Percentiles rank a stretch among this genome's conserved stretches.
Conservation (phyloP, 2,329 filamentous ascomycete genomes). For the Colletotrichum endophyticum region DNA sequence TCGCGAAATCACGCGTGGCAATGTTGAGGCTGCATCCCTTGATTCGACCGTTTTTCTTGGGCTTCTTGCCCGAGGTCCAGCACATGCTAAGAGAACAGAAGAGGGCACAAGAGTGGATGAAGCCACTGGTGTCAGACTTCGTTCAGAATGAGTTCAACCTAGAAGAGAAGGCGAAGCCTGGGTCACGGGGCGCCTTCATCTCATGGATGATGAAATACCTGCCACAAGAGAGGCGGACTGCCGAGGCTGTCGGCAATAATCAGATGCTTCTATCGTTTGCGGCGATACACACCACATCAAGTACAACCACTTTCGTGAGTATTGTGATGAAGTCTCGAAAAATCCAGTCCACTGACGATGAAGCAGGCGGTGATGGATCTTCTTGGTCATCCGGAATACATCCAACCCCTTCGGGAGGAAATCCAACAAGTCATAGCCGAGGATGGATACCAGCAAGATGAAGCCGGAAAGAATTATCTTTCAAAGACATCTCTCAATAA, state of each 20-base stretch:
- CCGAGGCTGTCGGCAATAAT: neutral
- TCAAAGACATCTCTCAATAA: slow-evolving; percentile 39
- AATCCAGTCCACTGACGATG: neutral
- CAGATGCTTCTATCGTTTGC: slow-evolving; percentile 25
- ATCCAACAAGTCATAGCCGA: slow-evolving; percentile 37
- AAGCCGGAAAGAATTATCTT: neutral
- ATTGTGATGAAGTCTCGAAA: too few species aligned
- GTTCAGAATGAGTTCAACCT: neutral
- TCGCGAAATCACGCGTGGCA: neutral
- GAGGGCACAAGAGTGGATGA: slow-evolving; percentile 2
- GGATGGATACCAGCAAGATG: slow-evolving; percentile 30
- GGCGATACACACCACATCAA: slow-evolving; percentile 47
- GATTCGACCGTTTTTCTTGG: neutral
- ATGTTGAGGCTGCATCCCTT: neutral
- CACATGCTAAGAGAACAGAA: neutral
- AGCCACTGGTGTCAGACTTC: neutral
- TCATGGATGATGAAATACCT: slow-evolving; percentile 47
- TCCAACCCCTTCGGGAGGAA: slow-evolving; percentile 47
- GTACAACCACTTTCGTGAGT: slow-evolving; percentile 25
- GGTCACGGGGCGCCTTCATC: slow-evolving; percentile 31
- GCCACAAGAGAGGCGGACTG: neutral
- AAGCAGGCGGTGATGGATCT: slow-evolving; percentile 42
- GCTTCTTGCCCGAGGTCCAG: slow-evolving; percentile 1
- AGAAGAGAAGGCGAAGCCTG: slow-evolving; percentile 29
- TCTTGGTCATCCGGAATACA: slow-evolving; percentile 39